A percentile compares a stretch with the other conserved stretches of the same genome.
phyloP scores from a whole-genome alignment of 352 stramenopile species.

The Blastocystis hominis region DNA sequence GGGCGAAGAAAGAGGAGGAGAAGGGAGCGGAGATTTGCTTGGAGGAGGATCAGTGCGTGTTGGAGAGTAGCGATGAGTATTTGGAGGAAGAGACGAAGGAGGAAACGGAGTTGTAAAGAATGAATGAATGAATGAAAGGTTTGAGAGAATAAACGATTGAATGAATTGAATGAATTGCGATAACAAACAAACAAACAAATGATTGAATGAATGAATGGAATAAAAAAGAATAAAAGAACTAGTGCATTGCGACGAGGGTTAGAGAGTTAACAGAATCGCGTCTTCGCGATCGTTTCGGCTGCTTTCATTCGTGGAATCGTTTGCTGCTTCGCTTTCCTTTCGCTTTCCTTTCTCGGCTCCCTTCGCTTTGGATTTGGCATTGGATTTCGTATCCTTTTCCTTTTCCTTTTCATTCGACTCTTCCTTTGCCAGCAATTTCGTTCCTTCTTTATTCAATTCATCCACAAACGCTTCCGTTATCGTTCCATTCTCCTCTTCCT shows the following conservation, averaged over 20 bases:
- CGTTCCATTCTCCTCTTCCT: slow-evolving; percentile 63
- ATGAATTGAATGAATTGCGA: not conserved
- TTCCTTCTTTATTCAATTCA: not conserved
- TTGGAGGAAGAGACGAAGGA: slow-evolving; percentile 45
- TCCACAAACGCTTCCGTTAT: not conserved
- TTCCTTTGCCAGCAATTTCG: not conserved
- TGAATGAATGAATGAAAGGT: too few species aligned
- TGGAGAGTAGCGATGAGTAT: slow-evolving; percentile 13
- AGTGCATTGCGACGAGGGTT: too few species aligned
- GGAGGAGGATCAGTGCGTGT: not conserved
- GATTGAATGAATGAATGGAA: not conserved
- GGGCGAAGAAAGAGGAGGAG: not conserved
- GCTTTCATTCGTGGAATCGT: too few species aligned
- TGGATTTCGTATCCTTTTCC: too few species aligned
- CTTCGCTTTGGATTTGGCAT: too few species aligned
- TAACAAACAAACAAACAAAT: not conserved
- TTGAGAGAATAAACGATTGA: not conserved
- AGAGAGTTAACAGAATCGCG: too few species aligned
- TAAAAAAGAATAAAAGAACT: not conserved
- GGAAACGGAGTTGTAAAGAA: too few species aligned
- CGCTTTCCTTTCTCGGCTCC: too few species aligned
- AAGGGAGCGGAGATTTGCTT: not conserved
- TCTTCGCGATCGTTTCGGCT: too few species aligned
- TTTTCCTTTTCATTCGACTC: too few species aligned
- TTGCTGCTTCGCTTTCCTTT: too few species aligned